Conservation (phyloP, 371 early-diverging fungal species). For the Mortierella sp. region DNA sequence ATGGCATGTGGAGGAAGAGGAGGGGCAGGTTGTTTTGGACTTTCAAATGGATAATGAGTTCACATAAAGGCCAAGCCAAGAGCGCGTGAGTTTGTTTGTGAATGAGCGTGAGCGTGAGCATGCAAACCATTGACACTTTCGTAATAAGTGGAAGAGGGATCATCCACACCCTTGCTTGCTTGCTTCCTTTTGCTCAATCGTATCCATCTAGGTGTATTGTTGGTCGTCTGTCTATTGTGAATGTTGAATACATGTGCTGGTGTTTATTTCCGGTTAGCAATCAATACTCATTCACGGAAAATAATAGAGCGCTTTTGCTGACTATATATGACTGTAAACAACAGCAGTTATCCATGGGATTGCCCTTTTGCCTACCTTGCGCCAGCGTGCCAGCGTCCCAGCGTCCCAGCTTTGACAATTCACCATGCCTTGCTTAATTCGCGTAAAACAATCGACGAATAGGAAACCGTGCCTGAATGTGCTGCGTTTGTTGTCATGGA, state of each 20-base stretch:
- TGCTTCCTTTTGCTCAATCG: not conserved
- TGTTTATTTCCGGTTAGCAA: constrained; percentile 10
- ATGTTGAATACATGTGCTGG: constrained; percentile 1
- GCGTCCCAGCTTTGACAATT: too few relatives aligned
- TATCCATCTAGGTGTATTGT: not conserved
- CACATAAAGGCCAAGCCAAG: not conserved
- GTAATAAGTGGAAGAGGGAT: too few relatives aligned
- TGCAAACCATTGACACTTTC: not conserved
- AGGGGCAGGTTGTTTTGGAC: not conserved
- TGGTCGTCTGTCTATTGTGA: not conserved
- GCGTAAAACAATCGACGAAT: not conserved
- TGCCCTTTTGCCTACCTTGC: not conserved
- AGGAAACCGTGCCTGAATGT: not conserved
- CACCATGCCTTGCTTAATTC: not conserved
- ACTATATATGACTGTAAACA: not conserved
- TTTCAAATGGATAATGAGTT: not conserved
- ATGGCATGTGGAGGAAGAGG: constrained; percentile 3
- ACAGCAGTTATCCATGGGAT: not conserved
- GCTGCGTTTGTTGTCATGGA: not conserved
- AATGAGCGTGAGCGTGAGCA: not conserved
- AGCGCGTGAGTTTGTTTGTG: not conserved
- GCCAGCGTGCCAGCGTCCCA: not conserved
- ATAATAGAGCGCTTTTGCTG: not conserved
- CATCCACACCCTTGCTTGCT: not conserved
- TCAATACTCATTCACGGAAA: not conserved